Percentiles rank a stretch among this genome's conserved stretches.
phyloP scores from a whole-genome alignment of 2,329 filamentous ascomycete genomes.

The Incumbomyces delicatus region DNA sequence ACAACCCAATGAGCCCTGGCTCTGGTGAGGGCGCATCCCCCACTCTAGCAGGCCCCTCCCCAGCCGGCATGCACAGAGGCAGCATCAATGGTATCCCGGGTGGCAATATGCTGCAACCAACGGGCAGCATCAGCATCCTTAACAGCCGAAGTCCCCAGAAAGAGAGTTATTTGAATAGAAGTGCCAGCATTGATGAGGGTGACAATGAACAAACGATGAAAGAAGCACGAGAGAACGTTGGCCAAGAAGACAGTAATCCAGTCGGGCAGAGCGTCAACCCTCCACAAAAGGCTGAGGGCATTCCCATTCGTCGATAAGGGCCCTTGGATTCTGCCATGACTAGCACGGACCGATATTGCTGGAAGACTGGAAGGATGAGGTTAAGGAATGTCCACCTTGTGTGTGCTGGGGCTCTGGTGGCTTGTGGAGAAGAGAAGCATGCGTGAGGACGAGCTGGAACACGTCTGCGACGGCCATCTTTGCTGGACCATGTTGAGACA shows the following conservation, averaged over 20 bases:
- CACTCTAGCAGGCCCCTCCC: background rate
- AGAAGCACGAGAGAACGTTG: constrained; percentile 27
- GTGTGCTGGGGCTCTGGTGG: background rate
- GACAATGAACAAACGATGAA: constrained; percentile 44
- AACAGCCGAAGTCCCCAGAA: constrained; percentile 74
- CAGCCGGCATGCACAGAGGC: constrained; percentile 30
- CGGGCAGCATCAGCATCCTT: constrained; percentile 24
- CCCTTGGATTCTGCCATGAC: background rate
- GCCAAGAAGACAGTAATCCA: constrained; percentile 23
- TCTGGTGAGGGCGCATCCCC: constrained; percentile 11
- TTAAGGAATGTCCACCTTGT: background rate
- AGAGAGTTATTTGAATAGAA: constrained; percentile 79
- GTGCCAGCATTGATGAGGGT: constrained; percentile 56
- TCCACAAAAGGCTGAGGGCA: constrained; percentile 40
- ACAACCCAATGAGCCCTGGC: constrained; percentile 15
- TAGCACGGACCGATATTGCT: too few species aligned
- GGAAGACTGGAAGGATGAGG: background rate
- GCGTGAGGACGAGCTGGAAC: background rate
- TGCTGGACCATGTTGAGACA: too few species aligned
- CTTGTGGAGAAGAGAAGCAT: background rate
- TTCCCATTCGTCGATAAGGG: constrained; percentile 54
- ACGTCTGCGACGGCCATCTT: background rate
- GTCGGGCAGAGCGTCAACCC: constrained; percentile 32
- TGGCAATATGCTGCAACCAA: constrained; percentile 6
- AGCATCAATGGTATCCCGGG: constrained; percentile 36